These are phyloP conservation scores for Coemansia sp. DNA, from an alignment of 192 early-diverging fungal species.

Conservation along the genomic window DNA sequence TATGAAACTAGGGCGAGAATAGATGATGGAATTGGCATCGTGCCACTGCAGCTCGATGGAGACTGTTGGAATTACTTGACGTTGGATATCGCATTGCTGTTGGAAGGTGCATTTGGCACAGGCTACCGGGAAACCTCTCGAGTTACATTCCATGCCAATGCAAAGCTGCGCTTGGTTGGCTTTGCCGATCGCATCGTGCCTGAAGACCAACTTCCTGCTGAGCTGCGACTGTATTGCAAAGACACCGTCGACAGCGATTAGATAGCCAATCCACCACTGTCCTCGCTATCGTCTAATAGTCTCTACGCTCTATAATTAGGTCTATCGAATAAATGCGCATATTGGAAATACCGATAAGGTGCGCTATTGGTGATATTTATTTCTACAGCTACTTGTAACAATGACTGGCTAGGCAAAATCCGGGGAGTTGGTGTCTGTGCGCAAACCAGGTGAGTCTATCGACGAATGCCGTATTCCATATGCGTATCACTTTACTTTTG, in stretches of 20 bases:
- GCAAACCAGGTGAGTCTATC: not conserved
- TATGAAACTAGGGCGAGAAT: slow-evolving; percentile 51
- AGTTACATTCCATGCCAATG: slow-evolving; percentile 91
- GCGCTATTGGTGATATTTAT: no score
- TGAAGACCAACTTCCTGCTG: slow-evolving; percentile 90
- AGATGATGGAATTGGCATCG: slow-evolving; percentile 69
- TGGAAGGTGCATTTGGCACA: slow-evolving; percentile 85
- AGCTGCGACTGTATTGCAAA: slow-evolving; percentile 73
- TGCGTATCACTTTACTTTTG: not conserved
- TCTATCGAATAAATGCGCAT: not conserved
- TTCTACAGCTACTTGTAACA: not conserved
- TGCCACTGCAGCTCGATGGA: slow-evolving; percentile 91
- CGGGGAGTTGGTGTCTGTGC: not conserved
- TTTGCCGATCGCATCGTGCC: slow-evolving; percentile 89
- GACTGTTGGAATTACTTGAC: slow-evolving; percentile 94
- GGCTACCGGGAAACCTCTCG: slow-evolving; percentile 83
- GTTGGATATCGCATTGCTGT: slow-evolving; percentile 86
- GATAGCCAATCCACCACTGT: not conserved
- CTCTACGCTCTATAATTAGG: not conserved
- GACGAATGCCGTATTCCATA: not conserved
- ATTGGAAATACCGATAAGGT: not conserved
- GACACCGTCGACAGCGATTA: not conserved
- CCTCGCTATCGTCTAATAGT: not conserved
- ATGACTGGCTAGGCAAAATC: not conserved
- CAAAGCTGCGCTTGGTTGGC: slow-evolving; percentile 82